These are phyloP conservation scores for Epichloe amarillans DNA, from an alignment of 2,329 filamentous ascomycete genomes.

Conservation along the genomic window DNA sequence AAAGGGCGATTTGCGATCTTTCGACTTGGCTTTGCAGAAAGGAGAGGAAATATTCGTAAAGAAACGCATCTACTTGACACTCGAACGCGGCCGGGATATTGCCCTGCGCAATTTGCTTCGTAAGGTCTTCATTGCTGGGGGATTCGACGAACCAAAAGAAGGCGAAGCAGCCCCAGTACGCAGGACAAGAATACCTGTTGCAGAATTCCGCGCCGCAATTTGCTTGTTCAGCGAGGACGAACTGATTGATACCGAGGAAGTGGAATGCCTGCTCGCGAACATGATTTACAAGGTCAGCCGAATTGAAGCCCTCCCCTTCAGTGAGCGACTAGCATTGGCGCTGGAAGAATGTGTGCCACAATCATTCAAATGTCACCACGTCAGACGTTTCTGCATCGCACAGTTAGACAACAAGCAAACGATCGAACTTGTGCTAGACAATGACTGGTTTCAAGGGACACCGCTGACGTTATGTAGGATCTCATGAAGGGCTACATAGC, in stretches of 20 bases:
- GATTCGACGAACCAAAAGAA: constrained; percentile 66
- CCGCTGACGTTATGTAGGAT: constrained; percentile 40
- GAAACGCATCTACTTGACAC: constrained; percentile 82
- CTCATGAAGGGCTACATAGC: constrained; percentile 98
- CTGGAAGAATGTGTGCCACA: background rate
- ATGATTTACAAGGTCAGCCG: constrained; percentile 84
- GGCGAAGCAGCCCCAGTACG: constrained; percentile 47
- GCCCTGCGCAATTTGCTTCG: constrained; percentile 81
- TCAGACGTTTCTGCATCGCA: background rate
- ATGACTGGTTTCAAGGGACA: constrained; percentile 5
- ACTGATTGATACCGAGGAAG: constrained; percentile 72
- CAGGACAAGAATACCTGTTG: constrained; percentile 66
- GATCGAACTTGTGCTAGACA: background rate
- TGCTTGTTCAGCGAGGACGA: constrained; percentile 55
- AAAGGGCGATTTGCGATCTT: constrained; percentile 66
- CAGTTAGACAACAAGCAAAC: background rate
- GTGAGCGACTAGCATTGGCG: background rate
- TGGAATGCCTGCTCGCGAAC: constrained; percentile 88
- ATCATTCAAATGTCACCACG: background rate
- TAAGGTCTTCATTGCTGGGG: constrained; percentile 83
- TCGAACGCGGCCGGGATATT: constrained; percentile 86
- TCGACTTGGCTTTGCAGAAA: constrained; percentile 66
- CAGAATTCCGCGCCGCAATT: constrained; percentile 76
- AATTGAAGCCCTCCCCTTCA: constrained; percentile 10
- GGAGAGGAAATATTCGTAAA: constrained; percentile 91